phyloP scores from a whole-genome alignment of 768 basidiomycete species.

The Suillus clintonianus region DNA sequence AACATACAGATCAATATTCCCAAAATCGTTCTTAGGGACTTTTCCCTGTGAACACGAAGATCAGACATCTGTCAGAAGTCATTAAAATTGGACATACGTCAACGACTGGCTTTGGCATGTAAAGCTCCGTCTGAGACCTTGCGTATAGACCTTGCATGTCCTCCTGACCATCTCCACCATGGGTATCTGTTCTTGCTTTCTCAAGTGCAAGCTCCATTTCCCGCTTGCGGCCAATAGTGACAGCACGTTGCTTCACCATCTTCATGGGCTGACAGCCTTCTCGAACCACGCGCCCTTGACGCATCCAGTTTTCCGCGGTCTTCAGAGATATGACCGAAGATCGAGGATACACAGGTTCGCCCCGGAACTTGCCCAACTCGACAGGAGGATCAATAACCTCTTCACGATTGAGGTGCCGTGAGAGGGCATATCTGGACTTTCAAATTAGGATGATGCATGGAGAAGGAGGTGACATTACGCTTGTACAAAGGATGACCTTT shows the following conservation, averaged over 20 bases:
- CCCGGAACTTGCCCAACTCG: slow-evolving; percentile 91
- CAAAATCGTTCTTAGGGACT: slow-evolving; percentile 94
- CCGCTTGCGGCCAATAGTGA: slow-evolving; percentile 76
- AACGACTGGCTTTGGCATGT: slow-evolving; percentile 75
- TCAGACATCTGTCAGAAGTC: slow-evolving; percentile 8
- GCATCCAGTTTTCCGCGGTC: slow-evolving; percentile 94
- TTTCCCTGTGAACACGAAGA: slow-evolving; percentile 59
- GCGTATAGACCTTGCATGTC: slow-evolving; percentile 89
- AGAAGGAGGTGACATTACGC: slow-evolving; percentile 7
- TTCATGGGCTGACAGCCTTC: slow-evolving; percentile 85
- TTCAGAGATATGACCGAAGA: slow-evolving; percentile 83
- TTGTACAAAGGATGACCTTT: slow-evolving; percentile 91
- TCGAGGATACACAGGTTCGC: slow-evolving; percentile 89
- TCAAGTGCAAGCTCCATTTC: slow-evolving; percentile 62
- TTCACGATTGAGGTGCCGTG: slow-evolving; percentile 84
- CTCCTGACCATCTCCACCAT: slow-evolving; percentile 47
- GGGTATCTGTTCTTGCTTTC: slow-evolving; percentile 40
- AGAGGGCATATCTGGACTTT: slow-evolving; percentile 69
- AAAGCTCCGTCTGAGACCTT: slow-evolving; percentile 80
- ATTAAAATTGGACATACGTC: slow-evolving; percentile 51
- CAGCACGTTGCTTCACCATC: slow-evolving; percentile 81
- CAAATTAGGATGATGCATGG: slow-evolving; percentile 4
- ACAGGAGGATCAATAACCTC: slow-evolving; percentile 80
- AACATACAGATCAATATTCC: slow-evolving; percentile 95
- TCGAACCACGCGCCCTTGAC: slow-evolving; percentile 73